Conservation (phyloP, 352 stramenopile species). For the Poterioochromonas sp. region DNA sequence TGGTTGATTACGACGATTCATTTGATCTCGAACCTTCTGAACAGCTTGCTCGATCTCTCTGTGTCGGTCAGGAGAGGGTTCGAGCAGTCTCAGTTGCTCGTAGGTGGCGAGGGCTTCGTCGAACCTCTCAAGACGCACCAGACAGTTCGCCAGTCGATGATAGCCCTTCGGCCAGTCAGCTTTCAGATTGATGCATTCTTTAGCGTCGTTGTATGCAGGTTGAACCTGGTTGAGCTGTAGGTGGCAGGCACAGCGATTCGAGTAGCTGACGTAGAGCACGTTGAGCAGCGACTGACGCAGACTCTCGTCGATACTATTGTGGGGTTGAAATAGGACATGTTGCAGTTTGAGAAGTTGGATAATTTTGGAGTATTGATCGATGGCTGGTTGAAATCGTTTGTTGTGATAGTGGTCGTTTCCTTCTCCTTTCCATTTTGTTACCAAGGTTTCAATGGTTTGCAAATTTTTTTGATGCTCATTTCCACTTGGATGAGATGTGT, state of each 20-base stretch:
- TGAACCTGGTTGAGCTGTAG: not conserved
- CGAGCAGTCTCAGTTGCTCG: not conserved
- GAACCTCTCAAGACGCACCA: not conserved
- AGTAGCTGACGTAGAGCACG: slow-evolving; percentile 6
- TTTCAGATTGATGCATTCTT: slow-evolving; percentile 4
- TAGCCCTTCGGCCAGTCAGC: slow-evolving; percentile 9
- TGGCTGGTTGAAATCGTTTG: too few relatives aligned
- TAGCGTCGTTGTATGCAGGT: not conserved
- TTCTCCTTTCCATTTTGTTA: too few relatives aligned
- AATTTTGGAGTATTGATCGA: too few relatives aligned
- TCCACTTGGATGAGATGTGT: too few relatives aligned
- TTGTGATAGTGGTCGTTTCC: too few relatives aligned
- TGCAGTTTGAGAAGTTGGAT: too few relatives aligned
- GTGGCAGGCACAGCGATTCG: slow-evolving; percentile 6
- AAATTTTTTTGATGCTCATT: too few relatives aligned
- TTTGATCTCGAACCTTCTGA: not conserved
- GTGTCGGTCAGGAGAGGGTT: not conserved
- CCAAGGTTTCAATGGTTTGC: too few relatives aligned
- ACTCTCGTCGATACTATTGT: too few relatives aligned
- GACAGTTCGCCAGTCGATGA: not conserved
- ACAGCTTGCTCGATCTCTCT: not conserved
- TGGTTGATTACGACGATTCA: not conserved
- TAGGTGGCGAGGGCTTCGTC: not conserved
- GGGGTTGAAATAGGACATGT: too few relatives aligned
- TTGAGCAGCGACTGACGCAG: too few relatives aligned